Evolutionary conservation across 129 eudicot species (phyloP), one percentile per base, ranked within the genome.

Genomic region (Heracleum sosnowskyi): DNA sequence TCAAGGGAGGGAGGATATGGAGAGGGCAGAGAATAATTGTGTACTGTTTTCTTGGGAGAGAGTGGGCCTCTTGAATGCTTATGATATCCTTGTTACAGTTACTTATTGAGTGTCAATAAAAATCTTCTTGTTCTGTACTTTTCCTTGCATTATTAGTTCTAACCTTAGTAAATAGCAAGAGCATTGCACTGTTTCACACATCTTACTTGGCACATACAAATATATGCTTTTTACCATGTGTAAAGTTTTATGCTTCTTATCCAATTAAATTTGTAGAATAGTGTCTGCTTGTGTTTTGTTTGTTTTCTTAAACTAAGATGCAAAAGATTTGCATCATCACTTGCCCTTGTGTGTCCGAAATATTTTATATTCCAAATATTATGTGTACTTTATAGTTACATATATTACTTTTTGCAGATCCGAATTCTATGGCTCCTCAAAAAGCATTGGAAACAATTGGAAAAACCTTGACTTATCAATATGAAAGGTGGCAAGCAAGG

Each of bases 401-500:
- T n/a, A 10, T 3, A 57, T 24, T 57, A 55, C 29, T n/a, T n/a
- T 57, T n/a, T 81, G 63, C 86, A 95, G 99, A 96, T 82, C 99
- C 99, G 47, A 89, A 87, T 79, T 80, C 95, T 28, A 92, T 90
- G 97, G 90, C 99, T 57, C 99, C 99, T 36, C 96, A 85, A 68
- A 96, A 90, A 86, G 99, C 99, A 31, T 87, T 90, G 51, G 99
- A 92, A 83, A 85, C 92, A 57, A 96, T 96, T 4, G 99, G 99
- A 60, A 90, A 84, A 85, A 86, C 95, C 77, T 90, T 96, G 83
- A 90, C 79, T 70, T 78, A 80, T 75, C 99, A 96, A 69, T 96
- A 96, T 60, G 99, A 96, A 81, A 90, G 99, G 82, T 96, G 99
- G 99, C 99, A 90, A 75, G 93, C 99, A 20, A 92, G 85, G 90